Evolutionary conservation across 176 grass and related monocot genomes (phyloP).

Genomic region (Chloris gayana): DNA sequence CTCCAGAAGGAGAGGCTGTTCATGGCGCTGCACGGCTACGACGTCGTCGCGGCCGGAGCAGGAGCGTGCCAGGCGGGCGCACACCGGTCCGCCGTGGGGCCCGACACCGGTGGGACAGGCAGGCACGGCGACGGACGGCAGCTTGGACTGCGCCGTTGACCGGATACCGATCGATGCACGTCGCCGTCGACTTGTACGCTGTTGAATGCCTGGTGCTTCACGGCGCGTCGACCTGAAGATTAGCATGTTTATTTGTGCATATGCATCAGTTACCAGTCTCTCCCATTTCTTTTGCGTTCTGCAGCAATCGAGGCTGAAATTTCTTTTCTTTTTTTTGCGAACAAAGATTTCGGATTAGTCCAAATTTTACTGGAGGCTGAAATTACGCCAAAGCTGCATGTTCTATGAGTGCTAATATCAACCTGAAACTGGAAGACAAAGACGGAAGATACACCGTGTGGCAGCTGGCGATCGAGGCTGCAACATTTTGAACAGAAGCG

Average conservation of each 20-base stretch:
- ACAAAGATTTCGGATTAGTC: not conserved
- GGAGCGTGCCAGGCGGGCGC: not conserved
- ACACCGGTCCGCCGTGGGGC: not conserved
- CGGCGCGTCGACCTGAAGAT: not conserved
- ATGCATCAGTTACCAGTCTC: not conserved
- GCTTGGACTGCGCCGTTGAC: slow-evolving; percentile 20
- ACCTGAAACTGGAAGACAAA: not conserved
- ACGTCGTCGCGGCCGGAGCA: not conserved
- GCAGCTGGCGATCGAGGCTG: not conserved
- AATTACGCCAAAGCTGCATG: not conserved
- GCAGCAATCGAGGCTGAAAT: not conserved
- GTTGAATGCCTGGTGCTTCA: not conserved
- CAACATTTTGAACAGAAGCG: not conserved
- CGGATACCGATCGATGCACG: not conserved
- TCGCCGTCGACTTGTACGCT: not conserved
- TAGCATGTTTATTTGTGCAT: too few relatives aligned
- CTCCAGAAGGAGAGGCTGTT: slow-evolving; percentile 67
- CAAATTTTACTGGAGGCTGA: not conserved
- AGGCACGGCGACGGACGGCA: not conserved
- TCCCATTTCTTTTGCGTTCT: not conserved
- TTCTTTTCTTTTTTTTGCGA: not conserved
- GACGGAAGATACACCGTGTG: not conserved
- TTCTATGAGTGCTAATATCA: not conserved
- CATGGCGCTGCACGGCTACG: slow-evolving; percentile 65
- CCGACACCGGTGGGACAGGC: not conserved